phyloP scores from a whole-genome alignment of 2,329 filamentous ascomycete species.

The Apiospora pterosperma region DNA sequence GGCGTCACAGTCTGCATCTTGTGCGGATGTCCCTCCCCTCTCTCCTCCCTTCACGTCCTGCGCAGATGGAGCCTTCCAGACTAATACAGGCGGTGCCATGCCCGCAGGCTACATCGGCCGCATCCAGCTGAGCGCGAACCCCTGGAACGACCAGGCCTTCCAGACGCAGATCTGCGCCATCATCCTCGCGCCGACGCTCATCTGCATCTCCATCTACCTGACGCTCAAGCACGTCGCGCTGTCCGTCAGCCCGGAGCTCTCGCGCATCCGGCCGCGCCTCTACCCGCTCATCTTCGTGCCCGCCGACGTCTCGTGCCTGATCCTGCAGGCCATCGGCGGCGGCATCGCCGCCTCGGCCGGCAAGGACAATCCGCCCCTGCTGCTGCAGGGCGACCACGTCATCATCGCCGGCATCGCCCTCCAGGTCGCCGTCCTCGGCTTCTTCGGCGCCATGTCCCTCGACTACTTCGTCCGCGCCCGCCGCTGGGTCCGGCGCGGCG shows the following conservation, averaged over 20 bases:
- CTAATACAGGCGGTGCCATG: too few relatives aligned
- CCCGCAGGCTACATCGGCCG: constrained; percentile 50
- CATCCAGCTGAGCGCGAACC: constrained; percentile 47
- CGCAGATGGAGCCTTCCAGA: too few relatives aligned
- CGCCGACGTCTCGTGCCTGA: constrained; percentile 54
- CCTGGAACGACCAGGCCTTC: constrained; percentile 52
- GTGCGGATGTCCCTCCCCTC: too few relatives aligned
- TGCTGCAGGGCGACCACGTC: constrained; percentile 43
- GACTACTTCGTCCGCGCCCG: constrained; percentile 45
- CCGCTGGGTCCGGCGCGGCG: constrained; percentile 32
- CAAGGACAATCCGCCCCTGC: constrained; percentile 33
- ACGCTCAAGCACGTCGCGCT: constrained; percentile 58
- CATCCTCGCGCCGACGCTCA: constrained; percentile 56
- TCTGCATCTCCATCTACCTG: constrained; percentile 62
- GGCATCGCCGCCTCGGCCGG: constrained; percentile 49
- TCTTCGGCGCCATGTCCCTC: constrained; percentile 39
- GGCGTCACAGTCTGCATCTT: too few relatives aligned
- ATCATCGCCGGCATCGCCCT: constrained; percentile 54
- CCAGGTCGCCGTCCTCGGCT: constrained; percentile 47
- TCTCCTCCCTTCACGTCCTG: too few relatives aligned
- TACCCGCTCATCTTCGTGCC: constrained; percentile 59
- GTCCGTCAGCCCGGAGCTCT: constrained; percentile 44
- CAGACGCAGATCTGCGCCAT: constrained; percentile 57
- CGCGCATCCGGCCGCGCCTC: constrained; percentile 46
- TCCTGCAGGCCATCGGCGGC: constrained; percentile 57